Conservation (phyloP, 306 rosid genomes). For the Quercus aquifolioides region DNA sequence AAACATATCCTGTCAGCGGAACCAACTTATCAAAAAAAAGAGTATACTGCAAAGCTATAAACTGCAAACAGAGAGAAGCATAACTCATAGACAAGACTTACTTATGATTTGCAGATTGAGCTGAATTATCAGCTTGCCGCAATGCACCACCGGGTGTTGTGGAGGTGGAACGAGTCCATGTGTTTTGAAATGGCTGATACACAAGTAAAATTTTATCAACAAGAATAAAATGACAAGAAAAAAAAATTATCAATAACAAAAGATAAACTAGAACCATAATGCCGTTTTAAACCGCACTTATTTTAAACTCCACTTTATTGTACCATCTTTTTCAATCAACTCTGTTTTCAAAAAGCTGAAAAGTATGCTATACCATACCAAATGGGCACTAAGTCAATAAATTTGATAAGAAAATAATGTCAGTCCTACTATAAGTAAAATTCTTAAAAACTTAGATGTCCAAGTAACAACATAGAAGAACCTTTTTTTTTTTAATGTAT, state of each 20-base stretch:
- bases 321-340: too few relatives aligned
- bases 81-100: slow-evolving; percentile 30
- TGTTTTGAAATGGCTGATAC: slow-evolving; percentile 72
- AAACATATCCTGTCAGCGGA: too few relatives aligned
- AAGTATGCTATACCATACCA: too few relatives aligned
- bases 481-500: neutral
- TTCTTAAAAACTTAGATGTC: neutral
- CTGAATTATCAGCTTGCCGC: slow-evolving; percentile 46
- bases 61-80: slow-evolving; percentile 12
- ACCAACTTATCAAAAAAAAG: too few relatives aligned
- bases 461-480: neutral
- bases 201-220: slow-evolving; percentile 23
- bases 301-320: too few relatives aligned
- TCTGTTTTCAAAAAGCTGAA: too few relatives aligned
- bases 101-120: slow-evolving; percentile 54
- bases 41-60: neutral
- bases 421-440: neutral
- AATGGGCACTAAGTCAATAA: neutral
- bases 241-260: neutral
- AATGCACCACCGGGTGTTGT: slow-evolving; percentile 25
- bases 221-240: neutral
- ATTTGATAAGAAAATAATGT: neutral
- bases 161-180: slow-evolving; percentile 69
- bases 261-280: neutral
- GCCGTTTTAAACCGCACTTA: too few relatives aligned